Evolutionary conservation across 352 stramenopile species (phyloP), one percentile per base, ranked within the genome.

Genomic region (Phytophthora chlamydospora): DNA sequence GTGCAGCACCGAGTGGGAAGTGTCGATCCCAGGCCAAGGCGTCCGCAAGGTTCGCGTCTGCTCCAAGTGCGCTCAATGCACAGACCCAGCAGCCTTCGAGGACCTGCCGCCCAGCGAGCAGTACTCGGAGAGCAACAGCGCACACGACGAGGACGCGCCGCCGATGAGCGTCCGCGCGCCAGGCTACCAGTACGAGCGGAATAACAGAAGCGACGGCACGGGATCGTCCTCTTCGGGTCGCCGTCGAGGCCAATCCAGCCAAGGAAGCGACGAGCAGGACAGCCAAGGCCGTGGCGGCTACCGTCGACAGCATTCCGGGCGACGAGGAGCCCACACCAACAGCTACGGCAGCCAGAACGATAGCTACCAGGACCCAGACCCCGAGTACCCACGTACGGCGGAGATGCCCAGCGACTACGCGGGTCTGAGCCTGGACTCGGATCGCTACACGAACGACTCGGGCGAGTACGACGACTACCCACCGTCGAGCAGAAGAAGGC

Each of bases 41-140:
- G 49, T 66, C 40, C 66, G 79, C 43, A 79, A 81, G 58, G 71
- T 91, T 9, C 82, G 82, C 13, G 79, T 91, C 40, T 91, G 82
- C 59, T 68, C 71, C 32, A 78, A 75, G 16, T 91, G 82, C 52
- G 64, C 68, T 12, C 67, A 74, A 50, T 56, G 55, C 45, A 63
- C 66, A 8, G 75, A 83, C 29, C 55, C 50, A 9, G 50, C 62
- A 4, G 67, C 58, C n/a, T 62, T 75, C 44, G 61, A 71, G 24
- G 40, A 69, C 46, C 58, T 73, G 0, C 55, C 63, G 8, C 50
- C 52, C 0, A 73, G 68, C n/a, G 50, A 68, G 17, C 58, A 67
- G 27, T 64, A 71, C 45, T 76, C 68, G 0, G 68, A 70, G n/a
- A 73, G 47, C n/a, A 61, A 72, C 44, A 66, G 56, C 63, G 51